A percentile compares a stretch with the other conserved stretches of the same genome.
Evolutionary conservation across 495 filamentous ascomycete species (phyloP).

Genomic region (Cenococcum geophilum): DNA sequence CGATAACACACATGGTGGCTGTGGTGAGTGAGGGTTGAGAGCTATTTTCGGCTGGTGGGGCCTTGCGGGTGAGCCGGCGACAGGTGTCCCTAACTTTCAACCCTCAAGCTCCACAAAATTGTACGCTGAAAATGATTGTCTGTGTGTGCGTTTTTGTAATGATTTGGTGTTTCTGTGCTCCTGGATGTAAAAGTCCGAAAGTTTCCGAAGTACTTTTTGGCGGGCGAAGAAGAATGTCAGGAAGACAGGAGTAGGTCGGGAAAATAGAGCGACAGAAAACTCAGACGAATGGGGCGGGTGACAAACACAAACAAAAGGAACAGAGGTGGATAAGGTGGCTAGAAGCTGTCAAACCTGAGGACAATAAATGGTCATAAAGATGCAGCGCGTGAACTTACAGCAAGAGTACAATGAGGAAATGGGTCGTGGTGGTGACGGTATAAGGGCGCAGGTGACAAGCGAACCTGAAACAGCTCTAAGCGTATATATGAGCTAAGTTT

Average conservation of each 20-base stretch:
- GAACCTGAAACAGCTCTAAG: constrained; percentile 22
- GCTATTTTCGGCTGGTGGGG: constrained; percentile 3
- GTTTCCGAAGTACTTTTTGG: background rate
- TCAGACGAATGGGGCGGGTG: background rate
- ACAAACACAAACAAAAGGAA: background rate
- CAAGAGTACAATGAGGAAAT: background rate
- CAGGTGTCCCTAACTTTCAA: constrained; percentile 5
- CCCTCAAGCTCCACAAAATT: background rate
- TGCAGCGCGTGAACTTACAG: constrained; percentile 9
- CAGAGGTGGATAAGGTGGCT: background rate
- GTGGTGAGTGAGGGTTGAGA: background rate
- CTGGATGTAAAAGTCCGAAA: background rate
- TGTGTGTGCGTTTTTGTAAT: too few species aligned
- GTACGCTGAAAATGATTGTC: background rate
- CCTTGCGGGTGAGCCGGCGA: background rate
- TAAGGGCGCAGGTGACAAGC: constrained; percentile 26
- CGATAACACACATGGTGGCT: constrained; percentile 23
- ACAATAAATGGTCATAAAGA: constrained; percentile 9
- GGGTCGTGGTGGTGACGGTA: constrained; percentile 7
- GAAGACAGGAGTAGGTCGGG: too few species aligned
- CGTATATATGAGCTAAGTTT: constrained; percentile 6
- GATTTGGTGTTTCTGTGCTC: background rate
- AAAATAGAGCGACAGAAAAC: background rate
- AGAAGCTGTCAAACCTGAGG: background rate
- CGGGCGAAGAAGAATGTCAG: too few species aligned